Evolutionary conservation across 2,329 filamentous ascomycete species (phyloP).

Genomic region (Emmonsia crescens): DNA sequence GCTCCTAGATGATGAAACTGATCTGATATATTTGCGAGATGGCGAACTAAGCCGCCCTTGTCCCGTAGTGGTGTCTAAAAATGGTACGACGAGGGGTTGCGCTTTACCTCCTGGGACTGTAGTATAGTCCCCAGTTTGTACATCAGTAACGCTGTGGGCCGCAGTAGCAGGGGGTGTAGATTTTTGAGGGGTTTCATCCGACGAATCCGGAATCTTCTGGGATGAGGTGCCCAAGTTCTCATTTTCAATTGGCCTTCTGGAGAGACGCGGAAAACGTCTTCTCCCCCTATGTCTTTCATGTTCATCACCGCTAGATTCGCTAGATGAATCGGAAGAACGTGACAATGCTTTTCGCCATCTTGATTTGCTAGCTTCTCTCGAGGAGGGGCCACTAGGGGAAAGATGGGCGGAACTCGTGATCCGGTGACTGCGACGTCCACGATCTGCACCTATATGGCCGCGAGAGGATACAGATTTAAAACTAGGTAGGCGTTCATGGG

Average conservation of each 20-base stretch:
- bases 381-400: constrained; percentile 44
- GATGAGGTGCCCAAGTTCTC: background rate
- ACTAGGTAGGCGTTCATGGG: constrained; percentile 28
- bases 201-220: background rate
- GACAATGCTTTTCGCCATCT: constrained; percentile 45
- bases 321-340: constrained; percentile 44
- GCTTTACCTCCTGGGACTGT: background rate
- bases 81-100: background rate
- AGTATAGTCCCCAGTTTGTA: background rate
- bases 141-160: background rate
- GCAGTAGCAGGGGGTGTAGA: background rate
- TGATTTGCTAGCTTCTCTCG: constrained; percentile 39
- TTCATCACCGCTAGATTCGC: constrained; percentile 42
- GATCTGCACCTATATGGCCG: constrained; percentile 25
- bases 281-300: constrained; percentile 8
- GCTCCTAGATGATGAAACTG: background rate
- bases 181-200: background rate
- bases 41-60: background rate
- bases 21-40: background rate
- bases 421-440: constrained; percentile 51
- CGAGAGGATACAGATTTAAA: constrained; percentile 23
- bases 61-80: constrained; percentile 3
- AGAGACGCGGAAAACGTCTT: constrained; percentile 4
- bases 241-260: constrained; percentile 6
- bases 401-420: constrained; percentile 47